Conservation (phyloP, 495 filamentous ascomycete genomes). For the Chaetomium tenue region DNA sequence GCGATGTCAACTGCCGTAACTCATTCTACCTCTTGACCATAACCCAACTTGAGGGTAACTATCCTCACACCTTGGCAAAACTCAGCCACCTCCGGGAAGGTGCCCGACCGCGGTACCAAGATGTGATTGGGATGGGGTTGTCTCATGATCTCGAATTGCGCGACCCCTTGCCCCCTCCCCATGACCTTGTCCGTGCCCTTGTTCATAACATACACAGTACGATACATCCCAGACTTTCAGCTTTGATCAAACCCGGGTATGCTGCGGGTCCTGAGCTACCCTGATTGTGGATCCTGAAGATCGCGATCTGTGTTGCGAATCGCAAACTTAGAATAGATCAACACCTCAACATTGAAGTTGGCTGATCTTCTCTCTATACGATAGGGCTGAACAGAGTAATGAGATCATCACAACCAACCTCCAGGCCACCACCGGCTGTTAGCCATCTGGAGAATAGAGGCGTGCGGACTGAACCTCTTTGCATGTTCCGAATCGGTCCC, state of each 20-base stretch:
- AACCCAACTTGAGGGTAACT: background rate
- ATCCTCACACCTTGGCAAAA: background rate
- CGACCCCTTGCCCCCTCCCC: background rate
- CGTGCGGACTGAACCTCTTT: background rate
- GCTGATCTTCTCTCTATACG: background rate
- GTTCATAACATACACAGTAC: no score
- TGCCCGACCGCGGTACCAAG: background rate
- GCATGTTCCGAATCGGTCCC: background rate
- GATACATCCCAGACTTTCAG: background rate
- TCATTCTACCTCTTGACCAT: background rate
- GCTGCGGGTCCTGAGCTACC: background rate
- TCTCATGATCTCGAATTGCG: background rate
- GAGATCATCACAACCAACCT: background rate
- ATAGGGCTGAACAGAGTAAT: background rate
- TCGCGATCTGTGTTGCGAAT: background rate
- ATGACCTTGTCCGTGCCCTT: slow-evolving; percentile 1
- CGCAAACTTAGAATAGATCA: background rate
- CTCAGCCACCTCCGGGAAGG: background rate
- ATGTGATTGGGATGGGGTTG: background rate
- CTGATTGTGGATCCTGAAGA: slow-evolving; percentile 7
- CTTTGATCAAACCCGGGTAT: background rate
- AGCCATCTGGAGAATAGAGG: background rate
- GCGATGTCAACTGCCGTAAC: background rate
- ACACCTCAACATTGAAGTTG: background rate
- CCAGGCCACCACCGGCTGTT: background rate